Evolutionary conservation across 1,284 basidiomycete genomes (phyloP).

Genomic region (Pterula multifida): DNA sequence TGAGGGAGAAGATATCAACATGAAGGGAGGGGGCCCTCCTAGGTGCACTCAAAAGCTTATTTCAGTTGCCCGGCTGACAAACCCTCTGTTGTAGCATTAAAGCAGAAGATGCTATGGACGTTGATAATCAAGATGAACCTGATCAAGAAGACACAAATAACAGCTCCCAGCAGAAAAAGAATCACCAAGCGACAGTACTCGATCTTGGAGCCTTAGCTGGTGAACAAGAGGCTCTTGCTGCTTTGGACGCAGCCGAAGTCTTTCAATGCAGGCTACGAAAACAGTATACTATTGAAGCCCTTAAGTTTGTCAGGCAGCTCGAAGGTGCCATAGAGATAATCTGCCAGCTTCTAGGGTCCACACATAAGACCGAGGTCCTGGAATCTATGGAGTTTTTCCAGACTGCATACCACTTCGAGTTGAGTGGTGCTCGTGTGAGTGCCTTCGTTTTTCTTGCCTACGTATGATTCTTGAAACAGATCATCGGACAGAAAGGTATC

Average conservation of each 20-base stretch:
- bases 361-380: slow-evolving; percentile 87
- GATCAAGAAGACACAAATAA: slow-evolving; percentile 25
- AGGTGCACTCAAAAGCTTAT: slow-evolving; percentile 15
- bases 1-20: slow-evolving; percentile 13
- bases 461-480: slow-evolving; percentile 6
- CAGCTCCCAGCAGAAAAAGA: slow-evolving; percentile 30
- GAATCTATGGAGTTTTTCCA: slow-evolving; percentile 96
- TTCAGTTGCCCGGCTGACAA: too few relatives aligned
- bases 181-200: slow-evolving; percentile 57
- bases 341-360: slow-evolving; percentile 76
- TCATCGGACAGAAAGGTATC: slow-evolving; percentile 73
- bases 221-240: slow-evolving; percentile 57
- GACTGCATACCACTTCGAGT: slow-evolving; percentile 73
- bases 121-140: slow-evolving; percentile 31
- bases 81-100: too few relatives aligned
- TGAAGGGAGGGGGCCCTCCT: slow-evolving; percentile 15
- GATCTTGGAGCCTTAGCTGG: slow-evolving; percentile 50
- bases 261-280: slow-evolving; percentile 70
- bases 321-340: slow-evolving; percentile 72
- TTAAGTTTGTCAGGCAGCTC: slow-evolving; percentile 77
- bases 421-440: slow-evolving; percentile 63
- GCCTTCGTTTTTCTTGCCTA: slow-evolving; percentile 1
- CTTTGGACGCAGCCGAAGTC: slow-evolving; percentile 53
- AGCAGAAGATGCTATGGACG: slow-evolving; percentile 40
- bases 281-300: slow-evolving; percentile 81